Evolutionary conservation across 208 protist genomes (phyloP).

Genomic region (Leishmania guyanensis): DNA sequence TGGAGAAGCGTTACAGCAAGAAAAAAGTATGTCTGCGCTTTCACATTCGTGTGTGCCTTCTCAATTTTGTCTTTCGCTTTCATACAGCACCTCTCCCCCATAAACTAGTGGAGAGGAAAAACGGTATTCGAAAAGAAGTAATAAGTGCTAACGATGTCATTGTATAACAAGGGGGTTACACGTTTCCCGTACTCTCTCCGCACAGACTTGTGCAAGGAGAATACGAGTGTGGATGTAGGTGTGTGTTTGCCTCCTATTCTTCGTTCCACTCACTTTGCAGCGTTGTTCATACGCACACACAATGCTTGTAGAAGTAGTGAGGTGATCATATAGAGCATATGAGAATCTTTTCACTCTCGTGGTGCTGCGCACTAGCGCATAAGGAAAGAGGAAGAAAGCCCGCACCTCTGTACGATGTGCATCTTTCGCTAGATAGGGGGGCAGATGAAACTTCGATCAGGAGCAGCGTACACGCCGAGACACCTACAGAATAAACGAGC

Average conservation of each 20-base stretch:
- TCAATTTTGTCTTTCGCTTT: background rate
- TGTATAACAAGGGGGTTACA: background rate
- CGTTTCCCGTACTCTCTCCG: background rate
- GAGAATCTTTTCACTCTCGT: background rate
- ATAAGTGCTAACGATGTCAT: constrained; percentile 2
- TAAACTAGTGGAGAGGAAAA: background rate
- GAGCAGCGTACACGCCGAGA: background rate
- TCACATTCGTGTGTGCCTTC: background rate
- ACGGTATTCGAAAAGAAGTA: background rate
- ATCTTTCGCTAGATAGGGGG: background rate
- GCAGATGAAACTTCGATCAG: background rate
- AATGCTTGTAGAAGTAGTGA: background rate
- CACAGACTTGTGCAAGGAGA: background rate
- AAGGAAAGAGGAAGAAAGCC: background rate
- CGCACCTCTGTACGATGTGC: background rate
- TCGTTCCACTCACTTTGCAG: background rate
- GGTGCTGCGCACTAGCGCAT: background rate
- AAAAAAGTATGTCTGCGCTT: background rate
- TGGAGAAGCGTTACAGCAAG: background rate
- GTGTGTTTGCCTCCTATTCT: background rate
- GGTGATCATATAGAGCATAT: background rate
- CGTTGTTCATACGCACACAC: background rate
- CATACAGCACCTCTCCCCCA: background rate
- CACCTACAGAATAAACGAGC: background rate
- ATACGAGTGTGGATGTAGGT: background rate